Base-by-base conservation (phyloP, 306 rosid species). In the Potentilla sterilis region DNA sequence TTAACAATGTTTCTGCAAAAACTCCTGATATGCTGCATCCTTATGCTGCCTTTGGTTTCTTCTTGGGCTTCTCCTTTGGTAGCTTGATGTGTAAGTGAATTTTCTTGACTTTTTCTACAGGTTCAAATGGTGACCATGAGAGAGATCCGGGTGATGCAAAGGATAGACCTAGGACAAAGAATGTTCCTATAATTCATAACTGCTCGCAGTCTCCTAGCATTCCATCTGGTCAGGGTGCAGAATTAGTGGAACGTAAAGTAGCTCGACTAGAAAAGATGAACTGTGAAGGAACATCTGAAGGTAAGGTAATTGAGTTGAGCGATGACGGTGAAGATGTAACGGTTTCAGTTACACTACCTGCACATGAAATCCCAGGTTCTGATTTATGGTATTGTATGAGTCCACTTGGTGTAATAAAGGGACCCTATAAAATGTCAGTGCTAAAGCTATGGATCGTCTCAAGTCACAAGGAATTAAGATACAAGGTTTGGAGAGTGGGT, bases 401-500 rank as follows among this genome's bases (percentile, higher is more conserved):
- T 68, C 82, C 89, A 61, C 71, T 21, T 73, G 91, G 93, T 58
- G 83, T 73, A 80, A 82, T 43, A 51, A 77, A 78, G 72, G 91
- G 93, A 5, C 91, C 93, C 63, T 82, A 42, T 58, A 75, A 91
- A 9, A 34, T 87, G 86, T 73, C 83, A 24, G 66, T 83, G 38
- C 86, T 91, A 57, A 88, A 85, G 84, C 75, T 24, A 12, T 88
- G 91, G 91, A 75, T 67, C 57, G 87, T 77, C 61, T 67, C 75
- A 18, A 38, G 75, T 22, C 0, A 73, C 28, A 21, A 21, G 43
- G 77, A 85, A 47, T 46, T 79, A 72, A 38, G 86, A 76, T 85
- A 80, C 71, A 88, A 81, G 79, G 89, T 91, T 22, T 91, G 96
- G 93, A 91, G 81, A 85, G 71, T 51, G 70, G 91, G 84, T 58